A percentile compares a stretch with the other conserved stretches of the same genome.
phyloP scores from a whole-genome alignment of 345 rosid species.

The Acer saccharum region DNA sequence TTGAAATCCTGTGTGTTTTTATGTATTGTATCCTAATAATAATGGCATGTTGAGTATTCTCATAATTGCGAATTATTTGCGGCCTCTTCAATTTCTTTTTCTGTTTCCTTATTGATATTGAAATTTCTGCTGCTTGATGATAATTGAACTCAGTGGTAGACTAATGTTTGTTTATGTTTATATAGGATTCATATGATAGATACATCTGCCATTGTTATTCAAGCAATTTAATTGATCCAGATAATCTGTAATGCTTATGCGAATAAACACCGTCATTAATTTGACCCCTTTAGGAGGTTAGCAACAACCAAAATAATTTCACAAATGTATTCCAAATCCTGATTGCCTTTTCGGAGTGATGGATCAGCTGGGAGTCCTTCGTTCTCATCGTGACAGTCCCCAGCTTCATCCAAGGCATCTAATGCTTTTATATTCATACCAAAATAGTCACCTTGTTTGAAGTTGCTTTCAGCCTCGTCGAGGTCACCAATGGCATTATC shows the following conservation, averaged over 20 bases:
- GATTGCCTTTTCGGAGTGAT: neutral
- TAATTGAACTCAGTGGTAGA: no score
- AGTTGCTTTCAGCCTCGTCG: neutral
- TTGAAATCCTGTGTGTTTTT: neutral
- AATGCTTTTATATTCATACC: neutral
- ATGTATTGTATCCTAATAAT: neutral
- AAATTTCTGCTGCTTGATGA: no score
- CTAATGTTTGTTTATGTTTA: no score
- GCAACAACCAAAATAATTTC: neutral
- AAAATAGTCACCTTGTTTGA: constrained; percentile 3
- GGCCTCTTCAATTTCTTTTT: neutral
- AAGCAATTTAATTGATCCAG: neutral
- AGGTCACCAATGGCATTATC: neutral
- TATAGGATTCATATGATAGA: no score
- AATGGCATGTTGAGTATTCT: neutral
- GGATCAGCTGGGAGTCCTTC: neutral
- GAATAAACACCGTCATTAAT: neutral
- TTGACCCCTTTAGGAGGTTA: neutral
- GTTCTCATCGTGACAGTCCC: neutral
- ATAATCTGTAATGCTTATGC: no score
- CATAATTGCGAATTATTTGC: neutral
- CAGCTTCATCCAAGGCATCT: constrained; percentile 9
- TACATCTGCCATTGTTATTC: neutral
- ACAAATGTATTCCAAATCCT: neutral
- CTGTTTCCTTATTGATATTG: neutral